phyloP scores from a whole-genome alignment of 768 basidiomycete species.

The Mycena floridula region DNA sequence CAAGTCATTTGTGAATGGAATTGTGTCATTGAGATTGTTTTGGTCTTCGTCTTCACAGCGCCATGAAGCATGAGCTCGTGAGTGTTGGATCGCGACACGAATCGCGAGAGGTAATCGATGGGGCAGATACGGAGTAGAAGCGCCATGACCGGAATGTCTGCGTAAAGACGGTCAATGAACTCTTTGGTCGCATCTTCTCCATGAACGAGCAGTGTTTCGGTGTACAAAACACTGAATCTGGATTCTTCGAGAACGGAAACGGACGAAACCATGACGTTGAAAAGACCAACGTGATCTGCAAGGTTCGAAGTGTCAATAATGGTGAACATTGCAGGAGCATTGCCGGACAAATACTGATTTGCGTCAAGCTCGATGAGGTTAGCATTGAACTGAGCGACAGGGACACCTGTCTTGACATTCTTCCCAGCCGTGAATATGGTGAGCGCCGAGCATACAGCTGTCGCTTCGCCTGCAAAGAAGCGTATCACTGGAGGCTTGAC shows the following conservation, averaged over 20 bases:
- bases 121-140: slow-evolving; percentile 38
- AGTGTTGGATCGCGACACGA: slow-evolving; percentile 31
- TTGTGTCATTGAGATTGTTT: slow-evolving; percentile 7
- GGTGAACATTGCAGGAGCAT: slow-evolving; percentile 26
- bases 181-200: slow-evolving; percentile 22
- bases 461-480: slow-evolving; percentile 20
- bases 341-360: slow-evolving; percentile 14
- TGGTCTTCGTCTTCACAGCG: background rate
- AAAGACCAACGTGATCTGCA: slow-evolving; percentile 28
- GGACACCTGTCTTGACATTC: slow-evolving; percentile 9
- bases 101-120: slow-evolving; percentile 31
- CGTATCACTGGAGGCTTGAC: slow-evolving; percentile 13
- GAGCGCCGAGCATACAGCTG: slow-evolving; percentile 23
- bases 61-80: slow-evolving; percentile 27
- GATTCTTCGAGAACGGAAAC: slow-evolving; percentile 24
- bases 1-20: slow-evolving; percentile 33
- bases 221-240: slow-evolving; percentile 28
- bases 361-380: slow-evolving; percentile 19
- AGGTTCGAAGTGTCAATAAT: slow-evolving; percentile 37
- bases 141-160: slow-evolving; percentile 33
- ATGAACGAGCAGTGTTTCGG: slow-evolving; percentile 31
- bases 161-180: slow-evolving; percentile 25
- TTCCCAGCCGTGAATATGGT: slow-evolving; percentile 4
- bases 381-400: slow-evolving; percentile 19
- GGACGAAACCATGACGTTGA: slow-evolving; percentile 29